A percentile compares a stretch with the other conserved stretches of the same genome.
phyloP scores from a whole-genome alignment of 129 eudicot genomes.

The Flaveria bidentis region DNA sequence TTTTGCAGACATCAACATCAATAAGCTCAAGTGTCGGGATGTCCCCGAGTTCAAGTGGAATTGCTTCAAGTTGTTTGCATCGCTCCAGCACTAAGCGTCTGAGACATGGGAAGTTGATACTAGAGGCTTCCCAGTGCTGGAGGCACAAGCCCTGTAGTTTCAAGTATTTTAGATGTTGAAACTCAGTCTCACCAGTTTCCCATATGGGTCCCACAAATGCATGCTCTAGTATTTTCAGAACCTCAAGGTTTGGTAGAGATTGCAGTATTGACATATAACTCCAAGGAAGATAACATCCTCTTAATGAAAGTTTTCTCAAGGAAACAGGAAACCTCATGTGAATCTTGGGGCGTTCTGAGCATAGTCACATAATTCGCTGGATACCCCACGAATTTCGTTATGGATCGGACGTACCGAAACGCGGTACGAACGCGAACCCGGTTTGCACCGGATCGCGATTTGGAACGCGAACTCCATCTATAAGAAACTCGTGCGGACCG shows the following conservation, averaged over 20 bases:
- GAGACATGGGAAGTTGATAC: slow-evolving; percentile 31
- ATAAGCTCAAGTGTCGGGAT: slow-evolving; percentile 35
- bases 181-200: slow-evolving; percentile 35
- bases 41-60: slow-evolving; percentile 33
- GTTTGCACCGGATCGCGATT: no score
- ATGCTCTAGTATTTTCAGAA: slow-evolving; percentile 29
- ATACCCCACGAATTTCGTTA: no score
- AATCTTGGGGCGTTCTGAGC: not conserved
- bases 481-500: no score
- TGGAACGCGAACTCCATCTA: no score
- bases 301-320: slow-evolving; percentile 35
- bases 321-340: slow-evolving; percentile 31
- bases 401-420: no score
- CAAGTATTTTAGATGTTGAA: slow-evolving; percentile 35
- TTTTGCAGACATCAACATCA: not conserved
- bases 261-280: slow-evolving; percentile 31
- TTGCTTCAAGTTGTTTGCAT: slow-evolving; percentile 28
- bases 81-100: slow-evolving; percentile 11
- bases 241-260: slow-evolving; percentile 49
- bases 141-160: slow-evolving; percentile 10
- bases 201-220: slow-evolving; percentile 42
- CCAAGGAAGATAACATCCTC: slow-evolving; percentile 32
- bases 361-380: no score
- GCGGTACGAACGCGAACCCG: no score
- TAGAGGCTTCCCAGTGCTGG: slow-evolving; percentile 27